These are phyloP conservation scores for Nemania sp. DNA, from an alignment of 2,329 filamentous ascomycete species.

Conservation along the genomic window DNA sequence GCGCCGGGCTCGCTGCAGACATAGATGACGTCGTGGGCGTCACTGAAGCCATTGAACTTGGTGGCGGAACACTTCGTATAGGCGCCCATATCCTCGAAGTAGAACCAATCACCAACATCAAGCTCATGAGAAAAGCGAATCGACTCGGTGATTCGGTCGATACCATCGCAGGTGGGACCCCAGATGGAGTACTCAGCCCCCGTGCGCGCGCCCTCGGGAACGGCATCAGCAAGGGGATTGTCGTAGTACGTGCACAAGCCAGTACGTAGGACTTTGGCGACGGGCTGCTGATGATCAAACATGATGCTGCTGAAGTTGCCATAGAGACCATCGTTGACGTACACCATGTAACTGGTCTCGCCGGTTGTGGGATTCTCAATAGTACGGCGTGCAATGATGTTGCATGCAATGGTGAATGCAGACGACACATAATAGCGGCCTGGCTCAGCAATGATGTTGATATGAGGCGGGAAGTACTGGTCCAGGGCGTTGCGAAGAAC, in stretches of 20 bases:
- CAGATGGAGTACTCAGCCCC: slow-evolving; percentile 90
- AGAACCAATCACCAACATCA: slow-evolving; percentile 96
- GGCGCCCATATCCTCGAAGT: slow-evolving; percentile 98
- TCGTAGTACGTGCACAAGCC: slow-evolving; percentile 63
- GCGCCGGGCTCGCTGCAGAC: slow-evolving; percentile 93
- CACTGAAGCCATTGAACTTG: slow-evolving; percentile 95
- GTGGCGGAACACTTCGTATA: slow-evolving; percentile 99
- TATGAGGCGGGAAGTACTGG: slow-evolving; percentile 78
- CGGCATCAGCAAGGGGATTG: slow-evolving; percentile 53
- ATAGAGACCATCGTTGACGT: slow-evolving; percentile 96
- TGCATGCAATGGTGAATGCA: slow-evolving; percentile 93
- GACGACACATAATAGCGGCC: slow-evolving; percentile 94
- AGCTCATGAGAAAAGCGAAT: slow-evolving; percentile 77
- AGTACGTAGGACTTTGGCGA: slow-evolving; percentile 77
- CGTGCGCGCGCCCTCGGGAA: slow-evolving; percentile 46
- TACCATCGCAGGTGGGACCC: slow-evolving; percentile 97
- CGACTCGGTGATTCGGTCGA: slow-evolving; percentile 88
- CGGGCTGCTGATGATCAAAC: slow-evolving; percentile 94
- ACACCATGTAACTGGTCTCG: slow-evolving; percentile 87
- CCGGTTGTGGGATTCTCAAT: slow-evolving; percentile 71
- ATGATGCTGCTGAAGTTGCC: slow-evolving; percentile 99
- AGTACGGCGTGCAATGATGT: slow-evolving; percentile 92
- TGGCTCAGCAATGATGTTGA: slow-evolving; percentile 93
- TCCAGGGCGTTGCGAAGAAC: slow-evolving; percentile 82
- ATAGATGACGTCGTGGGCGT: slow-evolving; percentile 91